These are phyloP conservation scores for Globisporangium solare DNA, from an alignment of 352 stramenopile genomes.

Conservation along the genomic window DNA sequence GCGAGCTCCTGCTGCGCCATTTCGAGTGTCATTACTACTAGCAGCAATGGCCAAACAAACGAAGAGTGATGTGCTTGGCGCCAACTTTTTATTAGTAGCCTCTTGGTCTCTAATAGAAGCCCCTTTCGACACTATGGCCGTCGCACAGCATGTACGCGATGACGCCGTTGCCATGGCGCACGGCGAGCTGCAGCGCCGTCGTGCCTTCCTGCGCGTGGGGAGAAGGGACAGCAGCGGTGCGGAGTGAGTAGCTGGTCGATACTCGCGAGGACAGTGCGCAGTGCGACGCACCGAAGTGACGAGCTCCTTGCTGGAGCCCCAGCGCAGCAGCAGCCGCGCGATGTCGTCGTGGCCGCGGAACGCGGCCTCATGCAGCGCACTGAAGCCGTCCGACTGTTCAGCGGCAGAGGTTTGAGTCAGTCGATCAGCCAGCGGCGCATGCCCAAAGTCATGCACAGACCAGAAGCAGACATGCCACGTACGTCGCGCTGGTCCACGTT, in stretches of 20 bases:
- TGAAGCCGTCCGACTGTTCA: constrained; percentile 61
- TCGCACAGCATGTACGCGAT: constrained; percentile 58
- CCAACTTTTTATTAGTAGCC: constrained; percentile 3
- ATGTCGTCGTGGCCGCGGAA: constrained; percentile 60
- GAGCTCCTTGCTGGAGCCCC: constrained; percentile 52
- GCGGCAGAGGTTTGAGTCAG: no score
- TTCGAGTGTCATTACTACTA: no score
- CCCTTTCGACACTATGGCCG: constrained; percentile 38
- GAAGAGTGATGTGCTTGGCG: background rate
- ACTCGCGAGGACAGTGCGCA: background rate
- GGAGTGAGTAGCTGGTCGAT: background rate
- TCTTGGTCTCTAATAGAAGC: constrained; percentile 47
- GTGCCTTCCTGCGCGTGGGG: constrained; percentile 53
- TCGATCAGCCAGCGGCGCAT: no score
- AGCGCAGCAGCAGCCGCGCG: constrained; percentile 43
- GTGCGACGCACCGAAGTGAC: constrained; percentile 32
- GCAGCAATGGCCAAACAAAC: no score
- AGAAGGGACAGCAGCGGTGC: background rate
- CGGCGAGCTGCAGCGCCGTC: constrained; percentile 57
- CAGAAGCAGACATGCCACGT: background rate
- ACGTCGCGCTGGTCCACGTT: constrained; percentile 67
- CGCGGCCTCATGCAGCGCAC: constrained; percentile 61
- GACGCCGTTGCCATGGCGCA: constrained; percentile 58
- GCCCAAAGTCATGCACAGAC: background rate
- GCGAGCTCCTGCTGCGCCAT: no score